A percentile compares a stretch with the other conserved stretches of the same genome.
phyloP scores from a whole-genome alignment of 495 filamentous ascomycete species.

The Ascobolus immersus region DNA sequence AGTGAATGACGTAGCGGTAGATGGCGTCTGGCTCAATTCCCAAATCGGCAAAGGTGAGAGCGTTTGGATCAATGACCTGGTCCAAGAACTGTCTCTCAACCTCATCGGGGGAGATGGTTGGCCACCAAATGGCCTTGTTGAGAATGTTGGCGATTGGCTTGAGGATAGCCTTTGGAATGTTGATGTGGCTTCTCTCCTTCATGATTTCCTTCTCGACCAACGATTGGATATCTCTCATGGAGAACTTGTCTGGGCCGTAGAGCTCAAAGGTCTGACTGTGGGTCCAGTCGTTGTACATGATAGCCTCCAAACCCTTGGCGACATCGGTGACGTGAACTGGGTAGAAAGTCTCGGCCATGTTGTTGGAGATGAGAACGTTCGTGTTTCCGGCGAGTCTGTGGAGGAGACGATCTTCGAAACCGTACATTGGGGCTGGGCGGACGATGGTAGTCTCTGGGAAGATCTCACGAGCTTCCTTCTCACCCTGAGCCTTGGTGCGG shows the following conservation, averaged over 20 bases:
- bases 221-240: constrained; percentile 58
- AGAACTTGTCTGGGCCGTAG: constrained; percentile 81
- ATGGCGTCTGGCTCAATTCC: constrained; percentile 68
- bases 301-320: constrained; percentile 58
- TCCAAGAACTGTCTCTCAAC: constrained; percentile 86
- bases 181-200: constrained; percentile 74
- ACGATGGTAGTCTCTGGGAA: constrained; percentile 98
- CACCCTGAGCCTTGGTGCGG: constrained; percentile 64
- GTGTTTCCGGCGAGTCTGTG: constrained; percentile 51
- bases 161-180: constrained; percentile 55
- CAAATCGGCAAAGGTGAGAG: constrained; percentile 89
- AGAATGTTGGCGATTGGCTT: constrained; percentile 49
- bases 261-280: constrained; percentile 82
- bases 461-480: constrained; percentile 62
- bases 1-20: constrained; percentile 61
- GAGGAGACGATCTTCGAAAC: constrained; percentile 79
- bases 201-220: constrained; percentile 77
- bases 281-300: constrained; percentile 73
- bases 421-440: constrained; percentile 77
- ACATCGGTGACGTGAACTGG: constrained; percentile 86
- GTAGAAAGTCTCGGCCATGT: constrained; percentile 74
- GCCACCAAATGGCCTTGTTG: constrained; percentile 73
- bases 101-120: constrained; percentile 54
- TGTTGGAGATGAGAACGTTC: constrained; percentile 71
- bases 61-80: constrained; percentile 66